A percentile compares a stretch with the other conserved stretches of the same genome.
Conservation (phyloP, 768 basidiomycete genomes). For the Lentinula boryana region DNA sequence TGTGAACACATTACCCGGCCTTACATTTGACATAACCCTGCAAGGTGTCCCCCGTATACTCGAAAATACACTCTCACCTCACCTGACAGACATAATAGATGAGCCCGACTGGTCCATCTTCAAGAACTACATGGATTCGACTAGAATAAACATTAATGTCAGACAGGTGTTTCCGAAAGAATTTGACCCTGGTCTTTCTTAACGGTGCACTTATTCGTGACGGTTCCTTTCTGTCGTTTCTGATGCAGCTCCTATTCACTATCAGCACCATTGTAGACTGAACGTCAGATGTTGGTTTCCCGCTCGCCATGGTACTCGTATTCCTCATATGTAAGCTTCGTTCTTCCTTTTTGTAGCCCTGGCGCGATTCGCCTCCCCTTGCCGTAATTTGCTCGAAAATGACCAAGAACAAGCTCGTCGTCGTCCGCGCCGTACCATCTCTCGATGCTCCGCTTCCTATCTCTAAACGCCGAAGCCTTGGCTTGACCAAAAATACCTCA, state of each 20-base stretch:
- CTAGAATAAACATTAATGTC: slow-evolving; percentile 89
- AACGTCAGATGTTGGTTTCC: no score
- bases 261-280: no score
- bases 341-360: no score
- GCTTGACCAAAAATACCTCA: no score
- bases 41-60: slow-evolving; percentile 84
- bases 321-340: no score
- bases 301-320: no score
- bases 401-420: no score
- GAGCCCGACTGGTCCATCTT: slow-evolving; percentile 53
- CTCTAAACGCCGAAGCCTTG: no score
- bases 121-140: slow-evolving; percentile 54
- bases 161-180: slow-evolving; percentile 82
- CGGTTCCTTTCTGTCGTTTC: background rate
- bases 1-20: background rate
- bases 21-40: background rate
- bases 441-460: no score
- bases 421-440: no score
- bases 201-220: background rate
- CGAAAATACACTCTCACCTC: slow-evolving; percentile 68
- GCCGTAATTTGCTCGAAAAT: no score
- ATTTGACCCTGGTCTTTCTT: slow-evolving; percentile 32
- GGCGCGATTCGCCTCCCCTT: no score
- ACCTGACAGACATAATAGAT: slow-evolving; percentile 35
- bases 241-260: background rate